Conservation (phyloP, 1,284 basidiomycete genomes). For the Heterobasidion parviporum region DNA sequence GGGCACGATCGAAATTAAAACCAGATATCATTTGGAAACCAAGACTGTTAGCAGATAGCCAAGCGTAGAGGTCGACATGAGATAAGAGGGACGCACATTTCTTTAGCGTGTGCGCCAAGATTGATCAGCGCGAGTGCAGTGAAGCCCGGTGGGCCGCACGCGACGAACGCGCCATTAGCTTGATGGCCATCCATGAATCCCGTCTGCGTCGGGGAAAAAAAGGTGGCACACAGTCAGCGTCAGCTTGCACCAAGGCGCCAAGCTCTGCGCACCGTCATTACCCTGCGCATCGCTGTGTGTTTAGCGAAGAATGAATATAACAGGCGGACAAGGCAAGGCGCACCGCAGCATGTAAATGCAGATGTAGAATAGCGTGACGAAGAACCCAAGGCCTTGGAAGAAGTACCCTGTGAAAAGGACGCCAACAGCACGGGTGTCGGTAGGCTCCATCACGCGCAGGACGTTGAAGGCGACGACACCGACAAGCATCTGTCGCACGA, state of each 20-base stretch:
- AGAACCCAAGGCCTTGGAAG: conserved; percentile 42
- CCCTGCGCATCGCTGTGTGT: conserved; percentile 16
- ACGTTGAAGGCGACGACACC: conserved; percentile 41
- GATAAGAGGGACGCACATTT: conserved; percentile 25
- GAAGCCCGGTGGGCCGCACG: conserved; percentile 40
- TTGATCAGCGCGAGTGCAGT: conserved; percentile 39
- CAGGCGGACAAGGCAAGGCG: conserved; percentile 8
- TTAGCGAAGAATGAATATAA: conserved; percentile 4
- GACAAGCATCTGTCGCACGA: conserved; percentile 31
- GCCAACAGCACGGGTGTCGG: conserved; percentile 29
- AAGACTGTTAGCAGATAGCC: too few relatives aligned
- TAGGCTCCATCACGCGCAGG: conserved; percentile 27
- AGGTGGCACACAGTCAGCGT: conserved; percentile 7
- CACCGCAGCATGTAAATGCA: conserved; percentile 41
- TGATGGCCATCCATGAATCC: conserved; percentile 42
- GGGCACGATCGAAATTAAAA: too few relatives aligned
- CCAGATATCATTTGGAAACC: too few relatives aligned
- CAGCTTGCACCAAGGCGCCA: neutral
- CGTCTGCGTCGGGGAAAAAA: conserved; percentile 23
- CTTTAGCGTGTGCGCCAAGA: conserved; percentile 29
- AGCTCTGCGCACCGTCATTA: conserved; percentile 28
- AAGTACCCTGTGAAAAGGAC: conserved; percentile 37
- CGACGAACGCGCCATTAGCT: conserved; percentile 41
- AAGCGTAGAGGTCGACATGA: too few relatives aligned
- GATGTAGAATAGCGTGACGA: conserved; percentile 44